Evolutionary conservation across 768 basidiomycete species (phyloP), one percentile per base, ranked within the genome.

Genomic region (Boletus sp.): DNA sequence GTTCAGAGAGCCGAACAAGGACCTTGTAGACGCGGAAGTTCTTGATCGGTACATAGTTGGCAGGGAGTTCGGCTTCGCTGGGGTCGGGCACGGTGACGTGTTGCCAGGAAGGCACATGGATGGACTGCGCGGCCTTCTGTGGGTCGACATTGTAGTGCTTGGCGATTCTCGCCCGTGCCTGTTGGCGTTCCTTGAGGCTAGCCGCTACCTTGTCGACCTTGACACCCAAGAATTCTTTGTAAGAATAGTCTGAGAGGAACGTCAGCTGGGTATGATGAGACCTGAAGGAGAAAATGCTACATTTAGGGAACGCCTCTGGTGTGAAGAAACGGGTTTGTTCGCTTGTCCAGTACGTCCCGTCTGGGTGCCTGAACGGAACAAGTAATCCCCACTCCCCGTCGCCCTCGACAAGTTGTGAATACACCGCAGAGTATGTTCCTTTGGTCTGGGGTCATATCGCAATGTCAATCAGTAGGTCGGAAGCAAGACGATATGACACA

Each of bases 21-120:
- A 72, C 57, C 33, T 61, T 55, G 55, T 69, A 71, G 35, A 63
- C 18, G 17, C 71, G 70, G 59, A 63, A 72, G 42, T 59, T 48
- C 32, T 50, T 24, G 33, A 71, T 60, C 12, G 59, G 63, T 52
- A 39, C 46, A 39, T 63, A 59, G 44, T 54, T 42, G 35, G 39
- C 3, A 28, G 71, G 66, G 17, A 64, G 65, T 8, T 32, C 45
- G 20, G 28, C 44, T 36, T 49, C 48, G 24, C 32, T 50, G 9
- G 20, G 28, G 11, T 12, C 32, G 3, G 68, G 60, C 11, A 67
- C 67, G 5, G 52, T 15, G 15, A 70, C 20, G 41, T 70, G 67
- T 17, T 40, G 7, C 63, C 60, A 65, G 24, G 57, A 33, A 1
- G 55, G 53, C 15, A 17, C 12, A 18, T 58, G 51, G 37, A 55